These are phyloP conservation scores for Coelastrella sp. DNA, from an alignment of 139 green algal species.

Conservation along the genomic window DNA sequence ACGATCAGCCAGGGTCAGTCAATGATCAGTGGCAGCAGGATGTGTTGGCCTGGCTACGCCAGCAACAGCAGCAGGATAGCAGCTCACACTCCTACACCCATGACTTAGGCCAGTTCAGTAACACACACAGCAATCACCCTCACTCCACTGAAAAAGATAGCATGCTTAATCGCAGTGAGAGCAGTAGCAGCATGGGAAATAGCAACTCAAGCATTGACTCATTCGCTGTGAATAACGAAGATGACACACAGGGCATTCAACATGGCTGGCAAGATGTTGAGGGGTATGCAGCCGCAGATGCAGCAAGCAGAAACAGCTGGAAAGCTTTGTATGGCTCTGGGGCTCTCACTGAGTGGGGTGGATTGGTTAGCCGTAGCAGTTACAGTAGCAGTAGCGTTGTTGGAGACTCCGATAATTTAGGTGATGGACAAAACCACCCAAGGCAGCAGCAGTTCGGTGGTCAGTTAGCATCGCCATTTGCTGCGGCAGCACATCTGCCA, in stretches of 20 bases:
- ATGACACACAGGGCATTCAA: background rate
- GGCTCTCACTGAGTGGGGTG: conserved; percentile 23
- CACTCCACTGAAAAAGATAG: background rate
- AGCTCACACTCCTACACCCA: background rate
- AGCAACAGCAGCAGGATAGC: background rate
- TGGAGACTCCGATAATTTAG: background rate
- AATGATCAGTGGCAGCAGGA: background rate
- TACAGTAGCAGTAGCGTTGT: background rate
- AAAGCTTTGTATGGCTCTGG: conserved; percentile 39
- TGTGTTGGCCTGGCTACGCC: background rate
- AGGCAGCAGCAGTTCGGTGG: background rate
- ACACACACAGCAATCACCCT: background rate
- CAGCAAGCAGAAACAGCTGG: conserved; percentile 39
- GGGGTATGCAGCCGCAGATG: conserved; percentile 22
- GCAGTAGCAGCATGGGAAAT: background rate
- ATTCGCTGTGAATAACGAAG: background rate
- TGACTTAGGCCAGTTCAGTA: background rate
- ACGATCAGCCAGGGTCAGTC: background rate
- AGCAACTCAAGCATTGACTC: background rate
- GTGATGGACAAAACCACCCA: background rate
- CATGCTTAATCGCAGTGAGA: background rate
- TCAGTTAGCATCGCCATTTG: conserved; percentile 29
- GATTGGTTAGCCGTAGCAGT: conserved; percentile 22
- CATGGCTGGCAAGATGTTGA: conserved; percentile 22
- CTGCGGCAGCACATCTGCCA: background rate